A percentile compares a stretch with the other conserved stretches of the same genome.
phyloP scores from a whole-genome alignment of 2,329 filamentous ascomycete genomes.

The Claviceps quebecensis region DNA sequence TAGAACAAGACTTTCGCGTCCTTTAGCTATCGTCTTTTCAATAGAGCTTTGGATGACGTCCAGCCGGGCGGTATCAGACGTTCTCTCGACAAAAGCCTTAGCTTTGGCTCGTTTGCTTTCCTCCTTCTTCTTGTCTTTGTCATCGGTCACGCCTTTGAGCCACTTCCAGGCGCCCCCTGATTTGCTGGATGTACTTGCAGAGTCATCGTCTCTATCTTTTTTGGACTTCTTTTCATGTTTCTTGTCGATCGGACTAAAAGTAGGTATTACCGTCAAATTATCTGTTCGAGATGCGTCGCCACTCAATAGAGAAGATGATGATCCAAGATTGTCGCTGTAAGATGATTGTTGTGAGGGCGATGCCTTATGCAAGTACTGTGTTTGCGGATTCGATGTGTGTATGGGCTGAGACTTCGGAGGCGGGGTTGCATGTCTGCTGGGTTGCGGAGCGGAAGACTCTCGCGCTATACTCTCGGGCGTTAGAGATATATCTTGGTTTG shows the following conservation, averaged over 20 bases:
- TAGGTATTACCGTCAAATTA: slow-evolving; percentile 67
- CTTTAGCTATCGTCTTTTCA: slow-evolving; percentile 49
- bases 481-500: slow-evolving; percentile 13
- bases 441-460: slow-evolving; percentile 24
- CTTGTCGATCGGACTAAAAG: slow-evolving; percentile 53
- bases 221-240: slow-evolving; percentile 62
- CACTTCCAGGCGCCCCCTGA: slow-evolving; percentile 58
- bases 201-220: slow-evolving; percentile 53
- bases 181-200: slow-evolving; percentile 51
- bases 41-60: slow-evolving; percentile 82
- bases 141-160: slow-evolving; percentile 65
- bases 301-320: slow-evolving; percentile 52
- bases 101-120: slow-evolving; percentile 55
- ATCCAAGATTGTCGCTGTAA: slow-evolving; percentile 14
- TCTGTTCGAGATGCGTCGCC: slow-evolving; percentile 57
- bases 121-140: slow-evolving; percentile 45
- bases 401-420: neutral
- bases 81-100: slow-evolving; percentile 40
- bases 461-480: slow-evolving; percentile 15
- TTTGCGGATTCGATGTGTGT: slow-evolving; percentile 3
- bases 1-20: slow-evolving; percentile 70
- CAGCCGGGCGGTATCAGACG: slow-evolving; percentile 66
- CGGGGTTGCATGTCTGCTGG: slow-evolving; percentile 3
- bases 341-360: slow-evolving; percentile 9
- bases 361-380: slow-evolving; percentile 7